Evolutionary conservation across 257 asterid genomes (phyloP), one percentile per base, ranked within the genome.

Genomic region (Misopates orontium): DNA sequence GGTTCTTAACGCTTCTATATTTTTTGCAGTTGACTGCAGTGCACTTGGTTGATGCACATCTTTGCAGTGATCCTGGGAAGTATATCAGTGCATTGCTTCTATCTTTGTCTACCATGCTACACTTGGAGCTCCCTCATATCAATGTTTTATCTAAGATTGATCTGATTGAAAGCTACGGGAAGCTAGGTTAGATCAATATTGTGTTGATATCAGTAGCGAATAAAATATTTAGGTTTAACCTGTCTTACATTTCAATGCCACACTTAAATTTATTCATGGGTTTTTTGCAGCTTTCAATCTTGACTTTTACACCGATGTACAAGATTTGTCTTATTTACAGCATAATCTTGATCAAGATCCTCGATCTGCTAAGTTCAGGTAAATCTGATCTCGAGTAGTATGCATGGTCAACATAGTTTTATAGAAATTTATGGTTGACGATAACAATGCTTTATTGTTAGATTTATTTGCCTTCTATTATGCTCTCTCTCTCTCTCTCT

Each of bases 51-150:
- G 99, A 94, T 82, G 90, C 99, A 62, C 97, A 90, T 82, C 95
- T 94, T 56, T 94, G 99, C 58, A 86, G 97, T 50, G 97, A 94
- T 80, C 99, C 97, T 36, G 99, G 96, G 69, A 90, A 94, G 77
- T 94, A 88, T 72, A 80, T 90, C 67, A 94, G 99, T 75, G 96
- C 97, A 4, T 73, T 88, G 87, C 88, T 86, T 58, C 95, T 94
- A 57, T 86, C 97, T 0, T 69, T 94, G 69, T 90, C 99, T 47
- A 94, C 96, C 60, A 90, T 94, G 99, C 80, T 94, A 50, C 97
- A 90, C 80, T 44, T 94, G 88, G 96, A 94, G 79, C 95, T 90
- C 71, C 96, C 99, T 59, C 99, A 94, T 78, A 77, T 94, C 77
- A 94, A 94, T 70, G 99, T 94, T 60, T 76, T 94, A 69, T 94